Conservation (phyloP, 208 protist species). For the Naegleria gruberi region DNA sequence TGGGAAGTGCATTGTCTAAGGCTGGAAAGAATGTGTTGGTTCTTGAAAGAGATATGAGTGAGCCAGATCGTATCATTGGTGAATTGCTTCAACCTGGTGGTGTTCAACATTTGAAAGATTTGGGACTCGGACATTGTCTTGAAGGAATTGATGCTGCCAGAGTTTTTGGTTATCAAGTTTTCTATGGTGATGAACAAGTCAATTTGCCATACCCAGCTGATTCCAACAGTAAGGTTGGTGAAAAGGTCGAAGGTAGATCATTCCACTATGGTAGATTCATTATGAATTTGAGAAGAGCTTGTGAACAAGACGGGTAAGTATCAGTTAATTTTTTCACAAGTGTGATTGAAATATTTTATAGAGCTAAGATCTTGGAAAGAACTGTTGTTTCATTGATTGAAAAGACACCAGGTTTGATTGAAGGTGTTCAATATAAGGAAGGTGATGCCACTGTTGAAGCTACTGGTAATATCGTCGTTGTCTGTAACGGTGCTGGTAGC, state of each 20-base stretch:
- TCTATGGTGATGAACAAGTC: slow-evolving; percentile 51
- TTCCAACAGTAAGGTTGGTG: slow-evolving; percentile 16
- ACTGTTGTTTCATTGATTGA: not conserved
- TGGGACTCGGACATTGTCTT: slow-evolving; percentile 72
- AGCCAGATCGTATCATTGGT: slow-evolving; percentile 84
- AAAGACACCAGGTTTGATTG: not conserved
- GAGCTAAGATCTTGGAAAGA: slow-evolving; percentile 1
- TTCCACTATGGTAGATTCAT: slow-evolving; percentile 89
- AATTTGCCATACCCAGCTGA: slow-evolving; percentile 57
- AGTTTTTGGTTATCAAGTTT: slow-evolving; percentile 71
- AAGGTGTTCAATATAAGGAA: slow-evolving; percentile 30
- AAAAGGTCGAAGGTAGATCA: slow-evolving; percentile 49
- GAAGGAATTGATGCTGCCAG: slow-evolving; percentile 65
- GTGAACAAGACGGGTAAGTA: slow-evolving; percentile 53
- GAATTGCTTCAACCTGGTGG: slow-evolving; percentile 90
- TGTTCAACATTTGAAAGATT: slow-evolving; percentile 58
- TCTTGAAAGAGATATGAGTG: slow-evolving; percentile 45
- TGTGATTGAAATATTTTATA: not conserved
- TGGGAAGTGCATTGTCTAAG: not conserved
- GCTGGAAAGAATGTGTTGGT: not conserved
- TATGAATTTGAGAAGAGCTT: slow-evolving; percentile 63
- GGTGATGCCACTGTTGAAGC: slow-evolving; percentile 43
- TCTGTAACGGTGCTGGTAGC: slow-evolving; percentile 80
- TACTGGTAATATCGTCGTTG: slow-evolving; percentile 70
- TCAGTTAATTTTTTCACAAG: slow-evolving; percentile 48